Evolutionary conservation across 257 asterid genomes (phyloP), one percentile per base, ranked within the genome.

Genomic region (Parsonsia alboflavescens): DNA sequence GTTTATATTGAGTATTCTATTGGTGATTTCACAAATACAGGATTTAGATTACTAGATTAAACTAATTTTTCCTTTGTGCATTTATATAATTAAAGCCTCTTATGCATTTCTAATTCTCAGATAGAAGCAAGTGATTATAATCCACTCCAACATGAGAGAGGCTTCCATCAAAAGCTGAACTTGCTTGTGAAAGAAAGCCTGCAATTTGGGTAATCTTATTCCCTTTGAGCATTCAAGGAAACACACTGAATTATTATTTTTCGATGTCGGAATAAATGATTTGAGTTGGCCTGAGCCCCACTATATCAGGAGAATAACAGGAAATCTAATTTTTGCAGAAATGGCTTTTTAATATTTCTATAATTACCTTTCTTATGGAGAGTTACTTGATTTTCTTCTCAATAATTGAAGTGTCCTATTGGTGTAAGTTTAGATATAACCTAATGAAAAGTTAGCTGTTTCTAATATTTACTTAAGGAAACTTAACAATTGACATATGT

Each of bases 131-230:
- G 81, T 52, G 88, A 86, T 77, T 94, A 94, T 78, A 84, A 85
- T 82, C 98, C 99, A 68, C 71, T 83, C 83, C 90, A 85, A 83
- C 90, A 94, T 48, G 90, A 92, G 76, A 86, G 96, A 86, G 99
- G 98, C 72, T 90, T 94, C 82, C 99, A 94, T 78, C 87, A 85
- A 78, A 87, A 86, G 68, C 85, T 94, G 74, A 90, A 92, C 91
- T 75, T 80, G 81, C 97, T 94, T 68, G 95, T 92, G 45, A 92
- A 94, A 84, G 90, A 88, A 86, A 94, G 99, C 85, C 91, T 92
- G 52, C 96, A 87, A 72, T 80, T 85, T 62, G 96, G 99, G 99
- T 94, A 88, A 83, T 53, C 67, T 67, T 80, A 42, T 24, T 19
- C 54, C 21, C 17, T n/a, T 2, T 57, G 17, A 16, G 28, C 74